Base-by-base conservation (phyloP, 768 basidiomycete genomes). In the Leccinellum albellum region DNA sequence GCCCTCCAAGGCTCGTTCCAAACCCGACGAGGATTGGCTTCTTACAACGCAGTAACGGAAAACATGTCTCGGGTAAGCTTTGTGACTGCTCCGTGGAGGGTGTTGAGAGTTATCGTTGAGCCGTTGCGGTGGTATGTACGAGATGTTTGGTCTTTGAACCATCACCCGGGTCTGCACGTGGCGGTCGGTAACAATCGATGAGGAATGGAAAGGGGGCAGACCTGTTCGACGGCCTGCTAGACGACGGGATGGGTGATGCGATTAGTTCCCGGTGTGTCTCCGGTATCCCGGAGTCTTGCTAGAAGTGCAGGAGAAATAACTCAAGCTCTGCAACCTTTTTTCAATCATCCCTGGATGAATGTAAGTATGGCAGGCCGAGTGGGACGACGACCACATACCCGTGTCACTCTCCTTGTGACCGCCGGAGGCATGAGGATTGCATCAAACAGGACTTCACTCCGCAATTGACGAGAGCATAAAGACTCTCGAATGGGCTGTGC, bases 301-400 rank as follows among this genome's bases (percentile, higher is more conserved):
- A 96, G 6, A 98, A 81, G 70, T 99, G 96, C 1, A 98, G 77
- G 14, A 98, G 76, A 2, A 92, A 94, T 9, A 98, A 75, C 72
- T 99, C 96, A 54, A 98, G 86, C 66, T 99, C 97, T 8, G 97
- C 96, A 67, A 98, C 98, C 75, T 98, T 98, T 79, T 95, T 95
- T 83, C n/a, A n/a, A 97, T 98, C 48, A 99, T 98, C 50, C 88
- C 87, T 83, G 29, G 54, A 24, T 48, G 23, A 6, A n/a, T 28
- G 49, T 1, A 32, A 50, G 21, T 10, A 29, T 20, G 45, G 28
- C 7, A 9, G 14, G 9, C 10, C n/a, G 9, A 3, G 32, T 12
- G 31, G 31, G 31, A 31, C 4, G 62, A 73, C 46, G 54, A 3
- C n/a, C 9, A 64, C 79, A 56, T 56, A 79, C 91, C 92, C 86